Evolutionary conservation across 176 grass and related monocot genomes (phyloP).

Genomic region (Phoenix dactylifera): DNA sequence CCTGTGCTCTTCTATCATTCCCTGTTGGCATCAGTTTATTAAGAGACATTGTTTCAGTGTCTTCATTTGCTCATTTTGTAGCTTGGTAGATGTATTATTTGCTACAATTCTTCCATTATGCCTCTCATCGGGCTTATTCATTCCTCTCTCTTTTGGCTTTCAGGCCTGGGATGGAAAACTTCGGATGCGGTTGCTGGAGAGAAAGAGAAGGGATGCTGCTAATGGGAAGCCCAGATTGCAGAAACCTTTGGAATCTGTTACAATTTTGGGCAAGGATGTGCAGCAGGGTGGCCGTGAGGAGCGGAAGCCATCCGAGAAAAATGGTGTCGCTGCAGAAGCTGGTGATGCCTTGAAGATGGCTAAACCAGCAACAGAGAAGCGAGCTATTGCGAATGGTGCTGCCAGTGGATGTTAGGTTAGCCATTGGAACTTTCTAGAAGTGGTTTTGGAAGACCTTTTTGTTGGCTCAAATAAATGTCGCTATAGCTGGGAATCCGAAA

Average conservation of each 20-base stretch:
- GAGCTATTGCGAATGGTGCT: slow-evolving; percentile 17
- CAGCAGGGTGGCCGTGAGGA: background rate
- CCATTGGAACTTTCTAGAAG: too few species aligned
- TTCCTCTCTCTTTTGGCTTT: too few species aligned
- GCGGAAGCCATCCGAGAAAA: slow-evolving; percentile 9
- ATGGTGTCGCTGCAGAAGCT: slow-evolving; percentile 1
- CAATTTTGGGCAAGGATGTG: slow-evolving; percentile 40
- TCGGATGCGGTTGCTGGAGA: slow-evolving; percentile 13
- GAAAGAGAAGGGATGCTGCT: slow-evolving; percentile 39
- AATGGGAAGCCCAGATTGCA: slow-evolving; percentile 25
- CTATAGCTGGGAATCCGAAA: background rate
- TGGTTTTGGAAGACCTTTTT: too few species aligned
- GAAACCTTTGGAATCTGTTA: slow-evolving; percentile 29
- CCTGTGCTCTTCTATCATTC: background rate
- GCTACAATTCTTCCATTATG: too few species aligned
- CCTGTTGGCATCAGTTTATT: too few species aligned
- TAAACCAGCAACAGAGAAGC: slow-evolving; percentile 14
- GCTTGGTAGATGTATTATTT: too few species aligned
- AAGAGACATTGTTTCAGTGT: too few species aligned
- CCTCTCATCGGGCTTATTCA: too few species aligned
- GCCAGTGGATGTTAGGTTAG: slow-evolving; percentile 25
- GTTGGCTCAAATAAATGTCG: background rate
- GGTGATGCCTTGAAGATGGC: slow-evolving; percentile 19
- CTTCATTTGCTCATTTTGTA: too few species aligned
- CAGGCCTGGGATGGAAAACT: slow-evolving; percentile 43